phyloP scores from a whole-genome alignment of 108 stramenopile species.

The Seminavis robusta region DNA sequence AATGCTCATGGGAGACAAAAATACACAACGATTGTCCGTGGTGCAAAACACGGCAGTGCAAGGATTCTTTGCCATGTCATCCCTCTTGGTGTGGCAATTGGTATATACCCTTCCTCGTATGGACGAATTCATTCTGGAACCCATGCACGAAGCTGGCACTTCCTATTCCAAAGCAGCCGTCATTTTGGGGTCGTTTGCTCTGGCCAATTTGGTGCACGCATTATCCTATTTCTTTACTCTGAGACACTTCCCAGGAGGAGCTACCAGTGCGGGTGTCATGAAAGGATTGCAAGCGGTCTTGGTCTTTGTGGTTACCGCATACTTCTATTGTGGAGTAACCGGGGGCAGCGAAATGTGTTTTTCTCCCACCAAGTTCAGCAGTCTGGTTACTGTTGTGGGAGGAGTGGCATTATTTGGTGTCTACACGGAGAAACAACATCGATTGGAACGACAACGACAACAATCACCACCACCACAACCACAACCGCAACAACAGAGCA shows the following conservation, averaged over 20 bases:
- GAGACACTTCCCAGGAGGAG: slow-evolving; percentile 67
- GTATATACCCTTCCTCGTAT: slow-evolving; percentile 61
- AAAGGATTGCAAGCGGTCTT: slow-evolving; percentile 84
- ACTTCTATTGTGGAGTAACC: slow-evolving; percentile 57
- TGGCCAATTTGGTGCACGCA: slow-evolving; percentile 64
- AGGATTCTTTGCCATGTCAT: slow-evolving; percentile 36
- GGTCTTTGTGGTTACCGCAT: slow-evolving; percentile 58
- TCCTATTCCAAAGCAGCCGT: neutral
- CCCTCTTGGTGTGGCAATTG: slow-evolving; percentile 62
- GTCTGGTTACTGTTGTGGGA: slow-evolving; percentile 53
- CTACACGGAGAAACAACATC: no score
- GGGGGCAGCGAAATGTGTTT: slow-evolving; percentile 80
- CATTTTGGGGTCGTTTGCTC: slow-evolving; percentile 27
- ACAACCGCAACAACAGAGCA: no score
- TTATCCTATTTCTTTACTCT: slow-evolving; percentile 63
- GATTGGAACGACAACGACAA: no score
- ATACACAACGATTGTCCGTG: slow-evolving; percentile 31
- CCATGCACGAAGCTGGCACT: slow-evolving; percentile 57
- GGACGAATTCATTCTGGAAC: slow-evolving; percentile 32
- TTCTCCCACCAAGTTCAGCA: slow-evolving; percentile 41
- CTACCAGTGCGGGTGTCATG: slow-evolving; percentile 74
- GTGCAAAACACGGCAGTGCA: slow-evolving; percentile 73
- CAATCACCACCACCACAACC: no score
- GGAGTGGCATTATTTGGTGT: slow-evolving; percentile 34
- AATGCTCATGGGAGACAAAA: neutral